Conservation (phyloP, 2,329 filamentous ascomycete species). For the Bipolaris zeicola region DNA sequence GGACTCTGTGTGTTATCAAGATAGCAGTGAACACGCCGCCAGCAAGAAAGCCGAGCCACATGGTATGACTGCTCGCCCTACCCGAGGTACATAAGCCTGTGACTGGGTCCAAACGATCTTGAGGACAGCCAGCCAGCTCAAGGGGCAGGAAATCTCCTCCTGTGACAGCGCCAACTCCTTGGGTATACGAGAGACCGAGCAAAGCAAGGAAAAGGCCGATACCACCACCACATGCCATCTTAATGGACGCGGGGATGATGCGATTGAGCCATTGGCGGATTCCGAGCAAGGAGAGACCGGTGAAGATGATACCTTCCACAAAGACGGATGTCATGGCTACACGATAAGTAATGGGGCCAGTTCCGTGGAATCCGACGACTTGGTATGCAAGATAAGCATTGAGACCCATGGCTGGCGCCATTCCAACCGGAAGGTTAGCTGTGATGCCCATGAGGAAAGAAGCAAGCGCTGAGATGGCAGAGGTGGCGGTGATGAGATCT, state of each 20-base stretch:
- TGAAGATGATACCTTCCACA: constrained; percentile 85
- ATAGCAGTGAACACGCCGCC: constrained; percentile 80
- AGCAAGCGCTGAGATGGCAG: constrained; percentile 78
- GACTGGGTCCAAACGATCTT: constrained; percentile 51
- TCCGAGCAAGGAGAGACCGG: constrained; percentile 73
- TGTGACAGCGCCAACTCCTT: constrained; percentile 79
- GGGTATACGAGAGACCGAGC: constrained; percentile 79
- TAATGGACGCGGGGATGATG: constrained; percentile 77
- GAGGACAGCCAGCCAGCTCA: constrained; percentile 74
- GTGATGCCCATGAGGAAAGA: constrained; percentile 82
- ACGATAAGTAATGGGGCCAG: constrained; percentile 68
- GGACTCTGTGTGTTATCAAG: constrained; percentile 83
- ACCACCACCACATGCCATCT: constrained; percentile 86
- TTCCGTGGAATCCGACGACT: constrained; percentile 77
- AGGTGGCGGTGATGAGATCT: constrained; percentile 83
- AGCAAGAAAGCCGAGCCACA: constrained; percentile 90
- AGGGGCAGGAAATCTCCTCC: constrained; percentile 71
- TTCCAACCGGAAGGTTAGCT: constrained; percentile 76
- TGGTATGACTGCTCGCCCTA: constrained; percentile 80
- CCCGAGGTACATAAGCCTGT: constrained; percentile 64
- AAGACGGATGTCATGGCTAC: constrained; percentile 86
- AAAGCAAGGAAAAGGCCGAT: constrained; percentile 84
- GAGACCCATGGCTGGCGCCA: constrained; percentile 78
- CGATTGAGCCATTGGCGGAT: constrained; percentile 70
- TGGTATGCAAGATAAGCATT: constrained; percentile 91